Conservation (phyloP, 1,284 basidiomycete species). For the Sanghuangporus sanghuang region DNA sequence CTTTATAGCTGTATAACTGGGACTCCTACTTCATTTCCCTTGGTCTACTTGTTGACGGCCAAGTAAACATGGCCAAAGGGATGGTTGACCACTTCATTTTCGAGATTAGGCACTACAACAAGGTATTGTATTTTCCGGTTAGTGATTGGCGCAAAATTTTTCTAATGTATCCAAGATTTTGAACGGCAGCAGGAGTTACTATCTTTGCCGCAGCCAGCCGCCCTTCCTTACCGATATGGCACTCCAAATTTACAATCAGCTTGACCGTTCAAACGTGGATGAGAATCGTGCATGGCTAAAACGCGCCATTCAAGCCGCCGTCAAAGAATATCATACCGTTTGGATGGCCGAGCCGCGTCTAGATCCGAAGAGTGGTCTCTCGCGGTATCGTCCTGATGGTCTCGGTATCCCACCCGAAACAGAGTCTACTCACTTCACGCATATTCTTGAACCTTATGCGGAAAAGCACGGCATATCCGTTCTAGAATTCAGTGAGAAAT, state of each 20-base stretch:
- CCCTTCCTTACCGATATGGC: conserved; percentile 99
- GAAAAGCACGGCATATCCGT: conserved; percentile 92
- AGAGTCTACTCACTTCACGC: conserved; percentile 96
- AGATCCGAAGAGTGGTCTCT: conserved; percentile 89
- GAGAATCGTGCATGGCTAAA: conserved; percentile 91
- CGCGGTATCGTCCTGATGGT: conserved; percentile 92
- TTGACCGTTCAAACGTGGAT: conserved; percentile 79
- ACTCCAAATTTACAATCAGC: conserved; percentile 94
- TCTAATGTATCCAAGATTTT: conserved; percentile 39
- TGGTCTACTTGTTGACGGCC: conserved; percentile 91
- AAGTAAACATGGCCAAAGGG: conserved; percentile 90
- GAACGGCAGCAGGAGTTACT: conserved; percentile 80
- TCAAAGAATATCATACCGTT: conserved; percentile 98
- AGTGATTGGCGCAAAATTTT: conserved; percentile 10
- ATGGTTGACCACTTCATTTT: conserved; percentile 99
- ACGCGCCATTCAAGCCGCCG: conserved; percentile 91
- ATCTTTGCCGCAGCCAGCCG: conserved; percentile 93
- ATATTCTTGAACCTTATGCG: conserved; percentile 94
- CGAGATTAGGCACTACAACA: conserved; percentile 97
- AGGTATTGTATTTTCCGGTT: conserved; percentile 40
- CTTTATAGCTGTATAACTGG: conserved; percentile 79
- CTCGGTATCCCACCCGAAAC: conserved; percentile 97
- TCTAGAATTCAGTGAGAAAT: conserved; percentile 95
- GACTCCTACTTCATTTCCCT: conserved; percentile 94
- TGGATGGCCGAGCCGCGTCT: conserved; percentile 94